Percentiles rank a stretch among this genome's conserved stretches.
Evolutionary conservation across 106 monocot species (phyloP).

Genomic region (Allium sativum): DNA sequence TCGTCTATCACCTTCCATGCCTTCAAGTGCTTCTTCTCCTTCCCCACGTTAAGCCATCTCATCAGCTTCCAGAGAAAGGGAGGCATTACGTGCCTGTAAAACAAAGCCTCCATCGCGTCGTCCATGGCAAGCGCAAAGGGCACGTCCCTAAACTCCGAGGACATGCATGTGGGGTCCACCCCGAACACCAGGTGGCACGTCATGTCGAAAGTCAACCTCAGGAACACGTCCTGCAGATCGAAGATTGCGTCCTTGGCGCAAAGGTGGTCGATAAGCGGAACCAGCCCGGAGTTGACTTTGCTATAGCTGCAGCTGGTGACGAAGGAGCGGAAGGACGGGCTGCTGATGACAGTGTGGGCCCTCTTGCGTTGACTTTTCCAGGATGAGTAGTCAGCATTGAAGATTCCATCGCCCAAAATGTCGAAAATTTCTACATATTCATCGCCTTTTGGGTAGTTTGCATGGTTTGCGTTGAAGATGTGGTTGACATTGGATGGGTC

Average conservation of each 20-base stretch:
- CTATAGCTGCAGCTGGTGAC: conserved; percentile 4
- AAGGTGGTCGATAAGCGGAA: conserved; percentile 16
- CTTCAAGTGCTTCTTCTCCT: conserved; percentile 8
- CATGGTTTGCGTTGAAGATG: conserved; percentile 33
- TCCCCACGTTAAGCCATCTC: conserved; percentile 12
- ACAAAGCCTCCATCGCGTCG: conserved; percentile 12
- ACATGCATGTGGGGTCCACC: conserved; percentile 24
- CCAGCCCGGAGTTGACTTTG: conserved; percentile 27
- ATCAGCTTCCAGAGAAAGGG: conserved; percentile 11
- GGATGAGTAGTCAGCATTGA: conserved; percentile 36
- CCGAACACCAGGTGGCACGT: conserved; percentile 30
- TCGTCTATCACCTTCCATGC: conserved; percentile 10
- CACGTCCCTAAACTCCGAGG: conserved; percentile 15
- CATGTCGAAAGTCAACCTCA: conserved; percentile 38
- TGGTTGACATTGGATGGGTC: conserved; percentile 43
- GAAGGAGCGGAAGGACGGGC: conserved; percentile 17
- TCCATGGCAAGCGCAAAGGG: conserved; percentile 24
- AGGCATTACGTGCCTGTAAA: conserved; percentile 27
- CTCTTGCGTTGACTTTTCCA: conserved; percentile 29
- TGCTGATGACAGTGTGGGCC: conserved; percentile 19
- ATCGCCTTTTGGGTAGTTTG: conserved; percentile 43
- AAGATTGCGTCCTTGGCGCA: background rate
- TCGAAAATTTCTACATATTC: conserved; percentile 42
- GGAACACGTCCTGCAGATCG: conserved; percentile 43
- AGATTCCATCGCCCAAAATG: conserved; percentile 40